Base-by-base conservation (phyloP, 257 asterid genomes). In the Solanum gracilifrons region DNA sequence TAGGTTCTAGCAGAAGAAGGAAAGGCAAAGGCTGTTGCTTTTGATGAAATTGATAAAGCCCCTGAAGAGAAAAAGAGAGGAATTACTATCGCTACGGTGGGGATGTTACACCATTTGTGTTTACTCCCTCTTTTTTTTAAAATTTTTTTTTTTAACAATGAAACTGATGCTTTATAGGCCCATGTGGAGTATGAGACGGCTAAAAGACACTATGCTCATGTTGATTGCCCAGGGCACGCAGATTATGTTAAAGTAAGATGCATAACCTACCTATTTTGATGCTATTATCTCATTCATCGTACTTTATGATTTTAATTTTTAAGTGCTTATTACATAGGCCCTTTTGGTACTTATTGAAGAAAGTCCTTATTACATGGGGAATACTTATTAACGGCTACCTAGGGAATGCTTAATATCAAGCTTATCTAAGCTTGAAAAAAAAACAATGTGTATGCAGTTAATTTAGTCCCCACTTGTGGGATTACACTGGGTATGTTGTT, bases 61-160 rank as follows among this genome's bases (percentile, higher is more conserved):
- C 99, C 99, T 32, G 99, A 97, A 89, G 99, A 97, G 94, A 95
- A 93, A 87, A 96, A 94, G 90, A 95, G 99, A 89, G 99, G 99
- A 89, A 96, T 96, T 89, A 96, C 99, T 7, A 96, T 96, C 76
- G 97, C 99, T 32, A 93, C 99, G 92, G 99, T 96, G 29, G 69
- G 95, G 11, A 79, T 36, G 31, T 55, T 43, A 25, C 43, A 39
- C 74, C 46, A 48, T 86, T 76, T 86, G 29, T 74, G 6, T 82
- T 82, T 27, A 82, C 43, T 10, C 31, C 35, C 43, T 71, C 41
- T 35, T 72, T 58, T 51, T 51, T 51, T 6, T n/a, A n/a, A n/a
- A 43, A 43, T 60, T 68, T 35, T 11, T 39, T 48, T 39, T 79
- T 51, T 72, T 51, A 7, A 46, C 18, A 46, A 6, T 84, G 88